phyloP scores from a whole-genome alignment of 2,329 filamentous ascomycete genomes.

The Clonostachys rhizophaga region DNA sequence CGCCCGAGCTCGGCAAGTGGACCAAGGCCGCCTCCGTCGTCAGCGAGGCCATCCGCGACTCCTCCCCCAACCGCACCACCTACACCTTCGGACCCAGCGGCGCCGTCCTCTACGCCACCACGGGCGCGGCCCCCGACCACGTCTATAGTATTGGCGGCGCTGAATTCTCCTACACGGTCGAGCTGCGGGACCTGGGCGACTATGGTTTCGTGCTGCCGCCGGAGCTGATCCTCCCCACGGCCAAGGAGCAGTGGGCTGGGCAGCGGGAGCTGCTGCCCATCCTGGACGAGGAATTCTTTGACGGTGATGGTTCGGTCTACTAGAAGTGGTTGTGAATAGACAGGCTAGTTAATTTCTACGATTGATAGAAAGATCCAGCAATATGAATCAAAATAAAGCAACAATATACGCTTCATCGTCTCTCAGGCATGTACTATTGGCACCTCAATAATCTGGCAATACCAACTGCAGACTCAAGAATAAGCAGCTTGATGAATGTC shows the following conservation, averaged over 20 bases:
- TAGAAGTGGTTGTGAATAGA: background rate
- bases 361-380: too few relatives aligned
- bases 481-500: too few relatives aligned
- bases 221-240: slow-evolving; percentile 25
- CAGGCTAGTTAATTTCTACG: too few relatives aligned
- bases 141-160: slow-evolving; percentile 13
- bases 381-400: too few relatives aligned
- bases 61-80: slow-evolving; percentile 17
- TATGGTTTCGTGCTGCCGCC: slow-evolving; percentile 31
- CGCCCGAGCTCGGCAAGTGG: slow-evolving; percentile 30
- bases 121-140: slow-evolving; percentile 20
- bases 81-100: slow-evolving; percentile 31
- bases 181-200: slow-evolving; percentile 22
- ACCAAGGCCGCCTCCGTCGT: slow-evolving; percentile 22
- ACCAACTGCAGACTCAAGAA: too few relatives aligned
- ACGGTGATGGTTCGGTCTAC: slow-evolving; percentile 15
- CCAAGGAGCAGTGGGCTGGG: slow-evolving; percentile 26
- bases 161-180: slow-evolving; percentile 32
- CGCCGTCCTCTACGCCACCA: slow-evolving; percentile 27
- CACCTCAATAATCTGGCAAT: too few relatives aligned
- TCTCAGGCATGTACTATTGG: too few relatives aligned
- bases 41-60: slow-evolving; percentile 19
- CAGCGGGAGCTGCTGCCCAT: slow-evolving; percentile 23
- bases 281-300: slow-evolving; percentile 25
- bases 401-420: too few relatives aligned